Percentiles rank a stretch among this genome's conserved stretches.
phyloP scores from a whole-genome alignment of 2,329 filamentous ascomycete genomes.

The Trichoderma polysporum region DNA sequence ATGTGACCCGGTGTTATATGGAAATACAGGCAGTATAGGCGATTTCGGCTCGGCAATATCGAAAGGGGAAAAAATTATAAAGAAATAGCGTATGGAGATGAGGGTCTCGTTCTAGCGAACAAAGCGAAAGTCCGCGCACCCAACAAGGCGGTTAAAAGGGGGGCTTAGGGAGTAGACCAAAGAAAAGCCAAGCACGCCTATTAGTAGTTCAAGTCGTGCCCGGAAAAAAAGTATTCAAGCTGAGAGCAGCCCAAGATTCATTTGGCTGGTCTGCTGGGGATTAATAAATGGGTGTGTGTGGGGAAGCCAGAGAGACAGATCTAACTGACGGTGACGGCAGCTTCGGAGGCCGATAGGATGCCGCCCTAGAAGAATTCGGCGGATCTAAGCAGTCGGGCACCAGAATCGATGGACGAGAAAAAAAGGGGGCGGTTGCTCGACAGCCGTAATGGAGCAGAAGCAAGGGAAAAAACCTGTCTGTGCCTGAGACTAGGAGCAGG shows the following conservation, averaged over 20 bases:
- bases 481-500: not conserved
- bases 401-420: not conserved
- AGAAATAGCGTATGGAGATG: not conserved
- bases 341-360: constrained; percentile 15
- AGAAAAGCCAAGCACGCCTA: not conserved
- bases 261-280: not conserved
- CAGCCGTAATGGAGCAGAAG: not conserved
- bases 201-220: not conserved
- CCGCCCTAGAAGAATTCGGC: not conserved
- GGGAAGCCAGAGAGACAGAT: constrained; percentile 9
- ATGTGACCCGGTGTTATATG: not conserved
- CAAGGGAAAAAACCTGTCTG: not conserved
- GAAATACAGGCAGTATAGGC: not conserved
- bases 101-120: not conserved
- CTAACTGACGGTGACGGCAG: constrained; percentile 4
- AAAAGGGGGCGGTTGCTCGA: not conserved
- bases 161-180: not conserved
- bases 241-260: not conserved
- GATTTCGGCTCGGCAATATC: constrained; percentile 1
- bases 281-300: constrained; percentile 14
- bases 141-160: constrained; percentile 9
- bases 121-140: constrained; percentile 3
- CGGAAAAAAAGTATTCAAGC: not conserved
- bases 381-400: not conserved
- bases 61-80: not conserved